Evolutionary conservation across 2,329 filamentous ascomycete genomes (phyloP), one percentile per base, ranked within the genome.

Genomic region (Verticillium zaregamsianum): DNA sequence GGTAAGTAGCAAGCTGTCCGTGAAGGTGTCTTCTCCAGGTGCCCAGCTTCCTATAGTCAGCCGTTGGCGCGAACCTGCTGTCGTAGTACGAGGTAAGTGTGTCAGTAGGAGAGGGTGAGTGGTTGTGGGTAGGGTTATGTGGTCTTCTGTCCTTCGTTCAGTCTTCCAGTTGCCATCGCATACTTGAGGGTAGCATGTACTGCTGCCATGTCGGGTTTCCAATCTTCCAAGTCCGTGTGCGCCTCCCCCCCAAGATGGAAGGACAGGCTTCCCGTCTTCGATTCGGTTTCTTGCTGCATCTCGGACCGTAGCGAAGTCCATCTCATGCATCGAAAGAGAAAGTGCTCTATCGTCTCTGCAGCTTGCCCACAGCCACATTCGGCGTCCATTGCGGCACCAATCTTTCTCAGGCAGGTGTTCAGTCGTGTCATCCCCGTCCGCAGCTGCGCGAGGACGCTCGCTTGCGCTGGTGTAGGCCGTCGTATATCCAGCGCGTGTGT

Each of bases 101-200:
- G 45, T 52, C 23, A 52, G 45, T 52, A 52, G 23, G n/a, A 39
- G 35, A 39, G 35, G 35, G 35, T 39, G 35, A 11, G 45, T 11
- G 23, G 45, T 28, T 23, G 45, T 52, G 45, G n/a, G 23, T 52
- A 52, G 45, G n/a, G n/a, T 52, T 52, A 52, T 52, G 45, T 3
- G n/a, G 45, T 28, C 15, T 52, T 20, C 23, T 52, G 23, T 20
- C 23, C 45, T 45, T 45, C 39, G 14, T 66, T 59, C 62, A 68
- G 66, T 65, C 60, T 66, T 49, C 66, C 66, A 67, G 62, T 72
- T 55, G 64, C 66, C 59, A 71, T 69, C 20, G 69, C 65, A 65
- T 73, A 72, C 59, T 63, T 65, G 67, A 74, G 69, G 57, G 66
- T 68, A 58, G 68, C 66, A 57, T 64, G 67, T 54, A 72, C 68